These are phyloP conservation scores for Aspergillus steynii DNA, from an alignment of 495 filamentous ascomycete genomes.

Conservation along the genomic window DNA sequence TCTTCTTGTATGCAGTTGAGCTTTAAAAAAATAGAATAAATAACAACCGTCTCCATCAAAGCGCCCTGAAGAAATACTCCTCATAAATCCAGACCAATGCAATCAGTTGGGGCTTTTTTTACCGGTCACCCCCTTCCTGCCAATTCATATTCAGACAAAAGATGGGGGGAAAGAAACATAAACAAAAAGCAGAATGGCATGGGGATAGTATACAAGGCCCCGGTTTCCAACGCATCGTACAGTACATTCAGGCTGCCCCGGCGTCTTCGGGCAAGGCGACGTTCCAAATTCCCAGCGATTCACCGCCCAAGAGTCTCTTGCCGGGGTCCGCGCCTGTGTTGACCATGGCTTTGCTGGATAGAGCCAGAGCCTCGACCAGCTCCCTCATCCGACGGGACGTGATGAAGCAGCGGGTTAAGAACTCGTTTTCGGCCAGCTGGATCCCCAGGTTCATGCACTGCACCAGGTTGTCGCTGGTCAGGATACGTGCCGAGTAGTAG, in stretches of 20 bases:
- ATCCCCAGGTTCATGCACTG: constrained; percentile 78
- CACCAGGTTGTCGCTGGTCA: constrained; percentile 64
- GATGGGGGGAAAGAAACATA: background rate
- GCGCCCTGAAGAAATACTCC: constrained; percentile 12
- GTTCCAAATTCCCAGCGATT: constrained; percentile 51
- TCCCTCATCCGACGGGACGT: constrained; percentile 70
- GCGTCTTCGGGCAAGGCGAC: constrained; percentile 33
- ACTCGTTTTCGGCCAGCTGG: constrained; percentile 60
- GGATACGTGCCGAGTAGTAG: constrained; percentile 63
- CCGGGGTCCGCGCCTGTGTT: constrained; percentile 43
- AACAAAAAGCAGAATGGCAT: constrained; percentile 6
- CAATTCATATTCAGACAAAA: background rate
- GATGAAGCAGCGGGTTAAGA: constrained; percentile 65
- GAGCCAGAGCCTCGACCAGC: constrained; percentile 72
- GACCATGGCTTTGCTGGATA: constrained; percentile 72
- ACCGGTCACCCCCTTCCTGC: constrained; percentile 7
- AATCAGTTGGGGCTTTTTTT: background rate
- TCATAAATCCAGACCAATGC: constrained; percentile 17
- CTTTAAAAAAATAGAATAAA: background rate
- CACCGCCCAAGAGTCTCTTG: constrained; percentile 36
- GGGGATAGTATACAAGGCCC: constrained; percentile 20
- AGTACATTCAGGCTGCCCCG: background rate
- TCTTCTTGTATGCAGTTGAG: constrained; percentile 10
- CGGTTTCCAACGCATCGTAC: background rate
- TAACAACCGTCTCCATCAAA: background rate